These are phyloP conservation scores for Leccinum longicurvipes DNA, from an alignment of 768 basidiomycete genomes.

Conservation along the genomic window DNA sequence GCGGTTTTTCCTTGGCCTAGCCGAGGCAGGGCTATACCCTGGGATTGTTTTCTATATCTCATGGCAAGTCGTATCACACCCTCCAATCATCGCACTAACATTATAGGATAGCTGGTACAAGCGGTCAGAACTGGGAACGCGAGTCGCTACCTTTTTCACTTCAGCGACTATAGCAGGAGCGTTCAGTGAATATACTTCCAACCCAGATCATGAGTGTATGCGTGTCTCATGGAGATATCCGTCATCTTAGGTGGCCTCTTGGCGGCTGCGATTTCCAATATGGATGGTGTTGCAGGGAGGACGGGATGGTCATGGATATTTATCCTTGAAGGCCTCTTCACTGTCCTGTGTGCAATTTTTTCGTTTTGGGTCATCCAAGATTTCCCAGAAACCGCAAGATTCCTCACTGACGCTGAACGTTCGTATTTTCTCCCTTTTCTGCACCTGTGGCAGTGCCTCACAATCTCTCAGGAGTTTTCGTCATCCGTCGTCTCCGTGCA, in stretches of 20 bases:
- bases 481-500: constrained; percentile 60
- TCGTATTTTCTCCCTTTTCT: constrained; percentile 14
- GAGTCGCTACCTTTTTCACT: constrained; percentile 74
- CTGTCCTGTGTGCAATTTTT: constrained; percentile 52
- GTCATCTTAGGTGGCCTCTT: constrained; percentile 51
- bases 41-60: constrained; percentile 61
- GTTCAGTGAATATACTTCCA: constrained; percentile 48
- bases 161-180: constrained; percentile 78
- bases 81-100: background rate
- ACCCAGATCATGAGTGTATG: background rate
- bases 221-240: background rate
- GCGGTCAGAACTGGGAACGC: constrained; percentile 67
- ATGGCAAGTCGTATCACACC: constrained; percentile 35
- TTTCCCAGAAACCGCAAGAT: constrained; percentile 73
- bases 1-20: constrained; percentile 56
- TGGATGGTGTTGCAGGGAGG: constrained; percentile 65
- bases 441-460: background rate
- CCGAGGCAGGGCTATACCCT: constrained; percentile 52
- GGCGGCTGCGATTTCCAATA: constrained; percentile 64
- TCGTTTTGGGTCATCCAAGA: constrained; percentile 77
- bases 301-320: constrained; percentile 72
- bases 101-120: constrained; percentile 64
- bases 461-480: constrained; percentile 47
- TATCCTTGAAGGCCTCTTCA: constrained; percentile 70
- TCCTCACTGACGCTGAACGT: constrained; percentile 64